A percentile compares a stretch with the other conserved stretches of the same genome.
phyloP scores from a whole-genome alignment of 306 rosid species.

The Argentina anserina region DNA sequence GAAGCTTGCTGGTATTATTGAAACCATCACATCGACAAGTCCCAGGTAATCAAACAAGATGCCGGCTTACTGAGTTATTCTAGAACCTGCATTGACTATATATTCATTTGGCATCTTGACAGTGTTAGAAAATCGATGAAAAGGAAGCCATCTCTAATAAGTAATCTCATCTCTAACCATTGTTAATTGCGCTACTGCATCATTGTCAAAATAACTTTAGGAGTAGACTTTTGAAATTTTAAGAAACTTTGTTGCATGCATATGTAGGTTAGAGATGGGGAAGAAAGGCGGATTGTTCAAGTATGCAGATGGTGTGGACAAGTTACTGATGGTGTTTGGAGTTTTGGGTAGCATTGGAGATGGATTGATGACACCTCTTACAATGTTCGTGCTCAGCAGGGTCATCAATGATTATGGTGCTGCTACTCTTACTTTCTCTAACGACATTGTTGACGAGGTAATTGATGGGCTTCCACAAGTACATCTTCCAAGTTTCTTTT shows the following conservation, averaged over 20 bases:
- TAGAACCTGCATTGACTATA: not conserved
- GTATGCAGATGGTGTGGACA: constrained; percentile 63
- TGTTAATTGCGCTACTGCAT: not conserved
- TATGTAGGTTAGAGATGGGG: constrained; percentile 32
- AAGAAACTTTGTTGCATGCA: not conserved
- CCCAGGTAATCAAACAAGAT: constrained; percentile 11
- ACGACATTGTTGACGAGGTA: constrained; percentile 47
- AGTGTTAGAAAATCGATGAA: not conserved
- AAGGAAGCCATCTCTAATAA: not conserved
- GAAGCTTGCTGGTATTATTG: constrained; percentile 1
- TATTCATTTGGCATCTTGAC: constrained; percentile 1
- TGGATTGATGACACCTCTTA: constrained; percentile 64
- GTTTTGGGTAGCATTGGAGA: constrained; percentile 74
- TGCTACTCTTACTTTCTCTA: constrained; percentile 29
- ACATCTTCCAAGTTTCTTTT: not conserved
- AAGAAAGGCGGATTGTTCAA: constrained; percentile 42
- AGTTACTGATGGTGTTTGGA: constrained; percentile 56
- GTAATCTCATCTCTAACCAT: not conserved
- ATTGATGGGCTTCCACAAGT: not conserved
- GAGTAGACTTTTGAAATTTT: not conserved
- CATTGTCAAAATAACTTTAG: not conserved
- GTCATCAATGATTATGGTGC: constrained; percentile 57
- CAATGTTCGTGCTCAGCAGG: constrained; percentile 68
- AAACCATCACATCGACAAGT: constrained; percentile 5
- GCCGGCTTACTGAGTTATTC: constrained; percentile 3